Conservation (phyloP, 306 rosid species). For the Fragaria ananassa region DNA sequence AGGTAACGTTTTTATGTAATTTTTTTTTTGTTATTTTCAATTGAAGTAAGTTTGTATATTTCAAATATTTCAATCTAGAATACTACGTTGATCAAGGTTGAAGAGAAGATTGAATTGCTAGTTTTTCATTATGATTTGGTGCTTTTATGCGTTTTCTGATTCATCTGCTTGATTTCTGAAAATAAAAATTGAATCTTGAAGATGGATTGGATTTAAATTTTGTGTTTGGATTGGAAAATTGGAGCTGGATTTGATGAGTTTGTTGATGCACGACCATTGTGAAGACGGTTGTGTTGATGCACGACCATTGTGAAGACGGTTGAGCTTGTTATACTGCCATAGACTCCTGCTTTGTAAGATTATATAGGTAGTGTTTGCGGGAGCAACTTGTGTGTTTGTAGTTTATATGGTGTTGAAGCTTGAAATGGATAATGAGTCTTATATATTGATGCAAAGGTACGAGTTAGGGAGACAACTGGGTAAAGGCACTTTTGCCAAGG, state of each 20-base stretch:
- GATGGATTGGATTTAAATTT: background rate
- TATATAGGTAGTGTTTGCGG: slow-evolving; percentile 22
- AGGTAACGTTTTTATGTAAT: slow-evolving; percentile 13
- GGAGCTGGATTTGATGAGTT: background rate
- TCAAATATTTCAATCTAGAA: background rate
- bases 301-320: slow-evolving; percentile 54
- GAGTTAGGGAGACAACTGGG: slow-evolving; percentile 82
- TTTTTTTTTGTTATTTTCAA: background rate
- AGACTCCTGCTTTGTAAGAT: slow-evolving; percentile 20
- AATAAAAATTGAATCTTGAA: background rate
- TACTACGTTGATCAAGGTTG: background rate
- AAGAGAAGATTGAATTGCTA: background rate
- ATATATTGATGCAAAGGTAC: slow-evolving; percentile 52
- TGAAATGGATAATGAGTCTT: slow-evolving; percentile 34
- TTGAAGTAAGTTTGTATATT: background rate
- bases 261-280: slow-evolving; percentile 35
- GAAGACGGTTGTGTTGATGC: slow-evolving; percentile 50
- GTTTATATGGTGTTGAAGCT: slow-evolving; percentile 22
- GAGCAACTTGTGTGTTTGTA: slow-evolving; percentile 22
- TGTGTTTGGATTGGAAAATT: background rate
- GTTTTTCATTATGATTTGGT: background rate
- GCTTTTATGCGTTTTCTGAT: background rate
- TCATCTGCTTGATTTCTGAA: background rate
- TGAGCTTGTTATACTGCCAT: slow-evolving; percentile 34
- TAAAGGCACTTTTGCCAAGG: slow-evolving; percentile 85